These are phyloP conservation scores for Rhizomucor pusillus DNA, from an alignment of 371 early-diverging fungal species.

Conservation along the genomic window DNA sequence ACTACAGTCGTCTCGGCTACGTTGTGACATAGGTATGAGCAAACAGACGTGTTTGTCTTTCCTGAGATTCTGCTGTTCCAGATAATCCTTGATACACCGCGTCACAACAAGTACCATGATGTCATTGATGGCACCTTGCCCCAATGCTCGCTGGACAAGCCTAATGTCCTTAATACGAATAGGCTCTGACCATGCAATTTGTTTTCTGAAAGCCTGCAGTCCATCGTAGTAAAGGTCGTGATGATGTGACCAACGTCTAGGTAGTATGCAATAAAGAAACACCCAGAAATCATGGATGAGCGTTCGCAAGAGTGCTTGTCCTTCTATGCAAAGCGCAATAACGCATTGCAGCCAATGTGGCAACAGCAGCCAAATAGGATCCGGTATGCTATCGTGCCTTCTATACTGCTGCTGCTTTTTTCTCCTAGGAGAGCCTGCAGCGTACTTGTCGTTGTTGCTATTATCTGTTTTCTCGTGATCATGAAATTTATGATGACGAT, in stretches of 20 bases:
- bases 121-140: slow-evolving; percentile 30
- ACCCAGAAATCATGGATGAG: slow-evolving; percentile 17
- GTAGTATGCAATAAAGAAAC: slow-evolving; percentile 4
- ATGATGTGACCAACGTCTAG: slow-evolving; percentile 3
- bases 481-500: no score
- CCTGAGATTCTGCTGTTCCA: slow-evolving; percentile 18
- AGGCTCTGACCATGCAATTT: slow-evolving; percentile 36
- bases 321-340: background rate
- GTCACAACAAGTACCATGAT: slow-evolving; percentile 31
- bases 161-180: slow-evolving; percentile 27
- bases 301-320: background rate
- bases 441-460: no score
- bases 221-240: slow-evolving; percentile 30
- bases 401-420: no score
- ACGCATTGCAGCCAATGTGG: slow-evolving; percentile 2
- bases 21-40: slow-evolving; percentile 31
- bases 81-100: slow-evolving; percentile 23
- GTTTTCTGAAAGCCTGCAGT: slow-evolving; percentile 23
- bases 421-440: no score
- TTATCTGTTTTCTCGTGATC: no score
- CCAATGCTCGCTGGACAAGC: slow-evolving; percentile 21
- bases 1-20: slow-evolving; percentile 6
- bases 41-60: slow-evolving; percentile 19
- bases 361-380: slow-evolving; percentile 2
- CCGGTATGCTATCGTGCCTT: background rate